A percentile compares a stretch with the other conserved stretches of the same genome.
phyloP scores from a whole-genome alignment of 352 stramenopile genomes.

The Phytophthora hibernalis region DNA sequence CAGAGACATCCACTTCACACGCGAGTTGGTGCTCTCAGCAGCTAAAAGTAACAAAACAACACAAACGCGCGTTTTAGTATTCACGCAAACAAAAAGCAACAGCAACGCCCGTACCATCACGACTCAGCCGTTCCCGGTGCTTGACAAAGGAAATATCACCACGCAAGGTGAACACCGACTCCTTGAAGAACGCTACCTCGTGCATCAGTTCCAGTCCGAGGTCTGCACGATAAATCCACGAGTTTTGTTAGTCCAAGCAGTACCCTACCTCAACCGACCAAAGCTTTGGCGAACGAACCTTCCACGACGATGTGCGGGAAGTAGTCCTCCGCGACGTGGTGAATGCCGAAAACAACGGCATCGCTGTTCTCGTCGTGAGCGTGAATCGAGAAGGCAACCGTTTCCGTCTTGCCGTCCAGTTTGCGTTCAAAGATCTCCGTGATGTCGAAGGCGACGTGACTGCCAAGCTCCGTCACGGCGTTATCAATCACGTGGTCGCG shows the following conservation, averaged over 20 bases:
- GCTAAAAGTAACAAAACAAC: constrained; percentile 41
- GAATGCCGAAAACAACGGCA: constrained; percentile 63
- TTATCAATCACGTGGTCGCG: constrained; percentile 63
- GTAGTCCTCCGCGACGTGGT: constrained; percentile 67
- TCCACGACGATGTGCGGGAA: constrained; percentile 85
- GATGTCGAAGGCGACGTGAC: constrained; percentile 80
- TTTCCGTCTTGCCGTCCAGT: constrained; percentile 50
- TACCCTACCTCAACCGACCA: background rate
- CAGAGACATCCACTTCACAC: constrained; percentile 87
- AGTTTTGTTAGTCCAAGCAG: constrained; percentile 2
- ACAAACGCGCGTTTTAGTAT: background rate
- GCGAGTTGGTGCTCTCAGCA: constrained; percentile 77
- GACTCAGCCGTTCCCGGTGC: constrained; percentile 76
- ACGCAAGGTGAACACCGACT: constrained; percentile 77
- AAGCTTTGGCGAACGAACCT: constrained; percentile 32
- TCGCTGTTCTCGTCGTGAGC: constrained; percentile 54
- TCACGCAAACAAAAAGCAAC: background rate
- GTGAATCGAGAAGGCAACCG: constrained; percentile 73
- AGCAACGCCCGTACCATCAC: constrained; percentile 53
- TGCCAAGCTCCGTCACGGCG: constrained; percentile 58
- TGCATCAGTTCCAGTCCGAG: constrained; percentile 84
- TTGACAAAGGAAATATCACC: constrained; percentile 86
- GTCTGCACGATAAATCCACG: constrained; percentile 39
- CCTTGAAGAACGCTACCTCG: constrained; percentile 81
- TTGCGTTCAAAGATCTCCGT: constrained; percentile 74